Percentiles rank a stretch among this genome's conserved stretches.
Conservation (phyloP, 257 asterid species). For the Orobanche coerulescens region DNA sequence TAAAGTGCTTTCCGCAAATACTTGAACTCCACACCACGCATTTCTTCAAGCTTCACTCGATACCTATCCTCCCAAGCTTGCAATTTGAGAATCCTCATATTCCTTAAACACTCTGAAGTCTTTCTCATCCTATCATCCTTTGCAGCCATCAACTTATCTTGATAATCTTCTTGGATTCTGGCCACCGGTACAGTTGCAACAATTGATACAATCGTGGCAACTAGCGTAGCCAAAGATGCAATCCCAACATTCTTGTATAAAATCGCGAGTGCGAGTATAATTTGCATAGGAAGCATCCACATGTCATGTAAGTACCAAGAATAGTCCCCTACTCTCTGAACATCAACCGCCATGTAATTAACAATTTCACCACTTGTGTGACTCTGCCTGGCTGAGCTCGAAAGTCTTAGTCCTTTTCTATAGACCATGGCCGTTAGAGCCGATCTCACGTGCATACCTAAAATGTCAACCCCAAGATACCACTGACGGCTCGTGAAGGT, state of each 20-base stretch:
- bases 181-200: constrained; percentile 64
- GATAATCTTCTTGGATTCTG: constrained; percentile 55
- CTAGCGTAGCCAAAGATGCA: constrained; percentile 55
- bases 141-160: constrained; percentile 68
- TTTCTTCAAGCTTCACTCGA: constrained; percentile 51
- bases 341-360: constrained; percentile 78
- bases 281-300: constrained; percentile 77
- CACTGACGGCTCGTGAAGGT: constrained; percentile 63
- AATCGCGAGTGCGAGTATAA: constrained; percentile 61
- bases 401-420: constrained; percentile 58
- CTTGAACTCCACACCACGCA: constrained; percentile 66
- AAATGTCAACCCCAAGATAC: constrained; percentile 70
- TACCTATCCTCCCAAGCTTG: constrained; percentile 85
- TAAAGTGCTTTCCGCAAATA: constrained; percentile 62
- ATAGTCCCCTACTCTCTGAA: constrained; percentile 73
- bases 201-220: constrained; percentile 63
- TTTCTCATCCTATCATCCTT: constrained; percentile 77
- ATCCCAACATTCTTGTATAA: constrained; percentile 67
- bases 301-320: constrained; percentile 72
- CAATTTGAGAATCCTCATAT: constrained; percentile 65
- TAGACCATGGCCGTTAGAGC: constrained; percentile 80
- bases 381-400: constrained; percentile 62
- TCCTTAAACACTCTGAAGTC: constrained; percentile 65
- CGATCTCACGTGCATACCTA: constrained; percentile 74
- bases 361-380: constrained; percentile 66